Base-by-base conservation (phyloP, 2,329 filamentous ascomycete species). In the Claviceps sorghi region DNA sequence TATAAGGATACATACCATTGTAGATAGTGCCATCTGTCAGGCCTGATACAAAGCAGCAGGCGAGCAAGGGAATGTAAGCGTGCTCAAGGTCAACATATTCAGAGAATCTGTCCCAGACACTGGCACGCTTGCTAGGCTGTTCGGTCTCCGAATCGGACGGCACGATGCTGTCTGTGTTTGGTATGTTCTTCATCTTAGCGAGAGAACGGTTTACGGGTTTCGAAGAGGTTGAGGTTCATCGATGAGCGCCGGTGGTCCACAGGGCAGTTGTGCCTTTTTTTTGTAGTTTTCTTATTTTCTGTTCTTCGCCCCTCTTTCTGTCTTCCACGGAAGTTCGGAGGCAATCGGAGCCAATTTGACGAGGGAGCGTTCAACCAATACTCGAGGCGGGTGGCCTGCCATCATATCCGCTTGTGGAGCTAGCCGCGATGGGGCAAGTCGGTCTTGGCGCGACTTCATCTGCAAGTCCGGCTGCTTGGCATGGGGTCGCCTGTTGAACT, bases 21-120 rank as follows among this genome's bases (percentile, higher is more conserved):
- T 70, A 69, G 21, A 67, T 63, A 21, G 67, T 66, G 54, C 65
- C 65, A 59, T 72, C 69, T 56, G 67, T 68, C 42, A 72, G 58
- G 1, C 68, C 69, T 1, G 67, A 69, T 11, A 70, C 59, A 30
- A 65, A 60, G 57, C 66, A 63, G 64, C 67, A 68, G 53, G 62
- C 56, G 53, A 19, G 66, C 21, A 55, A 17, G 29, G 54, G 67
- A 13, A 68, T 47, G 53, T 69, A 67, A 19, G 68, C 55, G 29
- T 40, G 34, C 26, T 55, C 48, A n/a, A 51, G 51, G 43, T 58
- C 53, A 34, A 59, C 56, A 40, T 59, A 45, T 36, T 58, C 42
- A n/a, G 44, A 49, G 21, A 48, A 51, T 34, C 43, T 54, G 29
- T 36, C 45, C 49, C 40, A 41, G 36, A 52, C 32, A 46, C 40